Evolutionary conservation across 2,329 filamentous ascomycete species (phyloP).

Genomic region (Rutstroemia sp.): DNA sequence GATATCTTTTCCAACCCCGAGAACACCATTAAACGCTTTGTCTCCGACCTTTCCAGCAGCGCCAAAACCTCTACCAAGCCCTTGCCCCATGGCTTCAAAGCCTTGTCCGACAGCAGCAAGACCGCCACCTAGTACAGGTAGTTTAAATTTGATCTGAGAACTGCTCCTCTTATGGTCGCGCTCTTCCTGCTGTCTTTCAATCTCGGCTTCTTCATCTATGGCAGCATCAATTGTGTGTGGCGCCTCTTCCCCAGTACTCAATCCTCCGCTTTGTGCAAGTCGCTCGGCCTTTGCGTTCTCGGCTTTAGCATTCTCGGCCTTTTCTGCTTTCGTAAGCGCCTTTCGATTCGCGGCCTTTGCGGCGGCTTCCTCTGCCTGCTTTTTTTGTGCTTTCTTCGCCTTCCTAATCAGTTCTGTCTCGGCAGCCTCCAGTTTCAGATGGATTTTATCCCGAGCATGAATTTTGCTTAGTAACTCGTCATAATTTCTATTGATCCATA

Average conservation of each 20-base stretch:
- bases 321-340: conserved; percentile 25
- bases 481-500: conserved; percentile 92
- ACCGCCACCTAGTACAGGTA: conserved; percentile 19
- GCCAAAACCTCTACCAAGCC: conserved; percentile 23
- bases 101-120: conserved; percentile 25
- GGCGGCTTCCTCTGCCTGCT: conserved; percentile 42
- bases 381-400: conserved; percentile 73
- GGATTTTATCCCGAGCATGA: conserved; percentile 62
- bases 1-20: conserved; percentile 41
- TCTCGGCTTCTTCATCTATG: conserved; percentile 33
- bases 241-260: conserved; percentile 44
- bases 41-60: conserved; percentile 32
- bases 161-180: conserved; percentile 1
- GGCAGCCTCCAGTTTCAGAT: conserved; percentile 65
- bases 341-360: conserved; percentile 42
- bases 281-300: conserved; percentile 35
- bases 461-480: conserved; percentile 81
- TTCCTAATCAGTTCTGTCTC: conserved; percentile 77
- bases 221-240: conserved; percentile 44
- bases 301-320: conserved; percentile 25
- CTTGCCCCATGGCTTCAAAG: conserved; percentile 23
- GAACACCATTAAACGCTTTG: conserved; percentile 39
- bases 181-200: conserved; percentile 14
- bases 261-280: conserved; percentile 42
- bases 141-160: conserved; percentile 19